A percentile compares a stretch with the other conserved stretches of the same genome.
Evolutionary conservation across 75 land plant species (phyloP).

Genomic region (Gnetum montanum): DNA sequence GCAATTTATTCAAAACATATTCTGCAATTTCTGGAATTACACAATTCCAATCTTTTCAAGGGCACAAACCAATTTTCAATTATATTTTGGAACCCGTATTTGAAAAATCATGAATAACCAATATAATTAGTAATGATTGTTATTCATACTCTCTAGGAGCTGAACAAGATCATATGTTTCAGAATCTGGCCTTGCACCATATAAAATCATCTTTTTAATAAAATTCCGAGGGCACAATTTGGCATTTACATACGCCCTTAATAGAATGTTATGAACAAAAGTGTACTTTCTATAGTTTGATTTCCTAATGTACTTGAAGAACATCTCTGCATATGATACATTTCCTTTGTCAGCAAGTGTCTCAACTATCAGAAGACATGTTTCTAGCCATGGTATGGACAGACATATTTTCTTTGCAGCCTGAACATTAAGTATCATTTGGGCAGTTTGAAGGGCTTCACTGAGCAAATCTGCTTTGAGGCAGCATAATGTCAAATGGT

Average conservation of each 20-base stretch:
- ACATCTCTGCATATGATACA: slow-evolving; percentile 44
- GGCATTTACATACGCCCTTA: slow-evolving; percentile 76
- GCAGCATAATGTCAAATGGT: slow-evolving; percentile 64
- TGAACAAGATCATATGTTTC: slow-evolving; percentile 67
- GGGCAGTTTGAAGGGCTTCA: slow-evolving; percentile 56
- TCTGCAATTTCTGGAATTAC: too few relatives aligned
- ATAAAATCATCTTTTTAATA: slow-evolving; percentile 61
- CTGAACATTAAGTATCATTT: slow-evolving; percentile 19
- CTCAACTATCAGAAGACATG: slow-evolving; percentile 48
- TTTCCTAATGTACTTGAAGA: slow-evolving; percentile 46
- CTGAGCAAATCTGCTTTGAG: slow-evolving; percentile 44
- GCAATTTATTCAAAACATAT: too few relatives aligned
- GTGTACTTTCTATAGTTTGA: slow-evolving; percentile 46
- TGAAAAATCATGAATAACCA: too few relatives aligned
- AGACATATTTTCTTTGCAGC: slow-evolving; percentile 24
- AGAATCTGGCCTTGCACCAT: slow-evolving; percentile 68
- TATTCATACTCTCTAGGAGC: slow-evolving; percentile 51
- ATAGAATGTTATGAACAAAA: slow-evolving; percentile 56
- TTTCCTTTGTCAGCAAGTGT: slow-evolving; percentile 71
- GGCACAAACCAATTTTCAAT: too few relatives aligned
- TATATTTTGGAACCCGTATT: too few relatives aligned
- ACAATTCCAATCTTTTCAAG: too few relatives aligned
- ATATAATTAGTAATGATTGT: too few relatives aligned
- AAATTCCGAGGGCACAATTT: slow-evolving; percentile 55
- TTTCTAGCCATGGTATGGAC: slow-evolving; percentile 82